Conservation (phyloP, 2,329 filamentous ascomycete species). For the Penicillium hesseltinei region DNA sequence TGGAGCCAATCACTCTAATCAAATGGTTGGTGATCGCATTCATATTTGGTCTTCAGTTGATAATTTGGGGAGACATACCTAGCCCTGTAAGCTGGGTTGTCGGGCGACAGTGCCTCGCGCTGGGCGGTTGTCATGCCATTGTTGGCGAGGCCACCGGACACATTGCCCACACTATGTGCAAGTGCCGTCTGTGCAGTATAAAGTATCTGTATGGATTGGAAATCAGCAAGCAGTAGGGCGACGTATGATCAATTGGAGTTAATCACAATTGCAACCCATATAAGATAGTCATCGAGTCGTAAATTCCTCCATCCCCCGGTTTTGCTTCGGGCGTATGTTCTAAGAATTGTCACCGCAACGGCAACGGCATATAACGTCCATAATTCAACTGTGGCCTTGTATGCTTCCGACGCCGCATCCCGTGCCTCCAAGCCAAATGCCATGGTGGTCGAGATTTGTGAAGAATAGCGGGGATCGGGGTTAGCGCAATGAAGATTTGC, state of each 20-base stretch:
- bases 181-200: conserved; percentile 50
- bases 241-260: conserved; percentile 5
- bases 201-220: conserved; percentile 37
- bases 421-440: neutral
- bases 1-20: conserved; percentile 50
- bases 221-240: neutral
- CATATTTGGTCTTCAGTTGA: neutral
- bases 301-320: conserved; percentile 26
- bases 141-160: conserved; percentile 53
- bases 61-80: conserved; percentile 20
- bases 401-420: conserved; percentile 17
- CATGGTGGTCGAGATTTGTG: neutral
- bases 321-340: conserved; percentile 40
- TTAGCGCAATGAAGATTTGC: neutral
- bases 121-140: conserved; percentile 54
- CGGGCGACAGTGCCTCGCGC: conserved; percentile 43
- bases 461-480: neutral
- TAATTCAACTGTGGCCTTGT: conserved; percentile 19
- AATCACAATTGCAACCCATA: conserved; percentile 51
- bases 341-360: conserved; percentile 25
- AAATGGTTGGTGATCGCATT: neutral
- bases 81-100: conserved; percentile 44
- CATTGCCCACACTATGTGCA: conserved; percentile 48
- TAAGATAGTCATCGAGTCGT: conserved; percentile 54
- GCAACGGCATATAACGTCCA: conserved; percentile 30